A percentile compares a stretch with the other conserved stretches of the same genome.
Evolutionary conservation across 768 basidiomycete species (phyloP).

Genomic region (Serpula lacrymans): DNA sequence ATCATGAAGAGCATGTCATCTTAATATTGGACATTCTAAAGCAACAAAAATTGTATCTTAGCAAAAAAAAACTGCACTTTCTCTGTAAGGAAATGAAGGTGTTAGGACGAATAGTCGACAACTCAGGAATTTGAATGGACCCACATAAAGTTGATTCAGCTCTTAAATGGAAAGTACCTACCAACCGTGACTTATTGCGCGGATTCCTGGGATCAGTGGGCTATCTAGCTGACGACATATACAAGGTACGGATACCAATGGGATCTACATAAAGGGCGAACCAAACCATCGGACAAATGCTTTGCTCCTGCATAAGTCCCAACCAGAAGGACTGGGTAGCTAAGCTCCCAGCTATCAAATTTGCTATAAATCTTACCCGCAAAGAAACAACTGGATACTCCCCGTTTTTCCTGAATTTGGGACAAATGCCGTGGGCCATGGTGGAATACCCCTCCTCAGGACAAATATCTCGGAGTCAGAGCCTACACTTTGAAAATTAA

Average conservation of each 20-base stretch:
- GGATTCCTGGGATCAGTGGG: conserved; percentile 30
- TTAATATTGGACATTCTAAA: conserved; percentile 32
- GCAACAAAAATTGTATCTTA: conserved; percentile 34
- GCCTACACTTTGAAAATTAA: conserved; percentile 20
- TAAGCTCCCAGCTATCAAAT: conserved; percentile 30
- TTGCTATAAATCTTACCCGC: conserved; percentile 33
- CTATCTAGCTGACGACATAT: too few species aligned
- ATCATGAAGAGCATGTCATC: conserved; percentile 28
- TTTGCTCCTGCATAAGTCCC: conserved; percentile 18
- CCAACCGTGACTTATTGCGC: conserved; percentile 27
- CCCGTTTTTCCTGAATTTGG: conserved; percentile 35
- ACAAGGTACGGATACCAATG: too few species aligned
- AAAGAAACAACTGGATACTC: conserved; percentile 32
- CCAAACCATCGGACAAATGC: conserved; percentile 28
- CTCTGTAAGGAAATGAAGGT: conserved; percentile 26
- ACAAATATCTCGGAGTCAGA: conserved; percentile 25
- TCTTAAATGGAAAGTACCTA: conserved; percentile 32
- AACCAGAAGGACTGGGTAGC: conserved; percentile 28
- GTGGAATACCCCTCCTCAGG: conserved; percentile 15
- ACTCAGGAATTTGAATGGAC: conserved; percentile 39
- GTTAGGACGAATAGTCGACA: conserved; percentile 34
- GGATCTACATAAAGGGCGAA: conserved; percentile 33
- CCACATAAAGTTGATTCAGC: conserved; percentile 40
- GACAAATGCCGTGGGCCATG: conserved; percentile 26
- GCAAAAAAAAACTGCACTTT: conserved; percentile 33